Percentiles rank a stretch among this genome's conserved stretches.
Evolutionary conservation across 441 rosid species (phyloP).

Genomic region (Manihot esculenta): DNA sequence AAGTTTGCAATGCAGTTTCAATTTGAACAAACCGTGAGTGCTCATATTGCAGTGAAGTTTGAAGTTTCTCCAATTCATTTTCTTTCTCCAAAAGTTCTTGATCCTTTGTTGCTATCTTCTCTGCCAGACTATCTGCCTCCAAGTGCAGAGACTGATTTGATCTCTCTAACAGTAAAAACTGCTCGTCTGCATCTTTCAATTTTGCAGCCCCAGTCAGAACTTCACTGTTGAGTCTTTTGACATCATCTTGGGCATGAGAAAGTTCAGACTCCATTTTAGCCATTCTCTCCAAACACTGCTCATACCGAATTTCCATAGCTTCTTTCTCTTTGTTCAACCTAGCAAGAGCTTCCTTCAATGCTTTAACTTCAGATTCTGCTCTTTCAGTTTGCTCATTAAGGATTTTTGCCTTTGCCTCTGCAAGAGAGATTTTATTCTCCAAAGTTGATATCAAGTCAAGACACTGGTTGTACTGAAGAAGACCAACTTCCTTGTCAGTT

Average conservation of each 20-base stretch:
- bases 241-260: constrained; percentile 57
- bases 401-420: constrained; percentile 52
- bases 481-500: constrained; percentile 68
- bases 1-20: constrained; percentile 52
- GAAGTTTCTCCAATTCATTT: constrained; percentile 63
- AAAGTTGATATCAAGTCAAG: constrained; percentile 61
- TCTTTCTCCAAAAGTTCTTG: constrained; percentile 66
- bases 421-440: constrained; percentile 54
- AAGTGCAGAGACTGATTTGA: constrained; percentile 62
- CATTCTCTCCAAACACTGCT: constrained; percentile 62
- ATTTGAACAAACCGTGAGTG: constrained; percentile 54
- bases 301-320: constrained; percentile 52
- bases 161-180: constrained; percentile 48
- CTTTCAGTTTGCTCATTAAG: constrained; percentile 51
- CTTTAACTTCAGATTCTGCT: constrained; percentile 64
- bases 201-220: constrained; percentile 55
- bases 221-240: constrained; percentile 57
- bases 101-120: constrained; percentile 68
- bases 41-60: constrained; percentile 56
- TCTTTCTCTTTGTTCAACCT: constrained; percentile 66
- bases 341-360: constrained; percentile 55
- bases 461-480: constrained; percentile 68
- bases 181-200: constrained; percentile 65
- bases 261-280: constrained; percentile 62
- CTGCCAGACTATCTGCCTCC: constrained; percentile 60